Percentiles rank a stretch among this genome's conserved stretches.
Conservation (phyloP, 345 rosid species). For the Erysimum cheiranthoides region DNA sequence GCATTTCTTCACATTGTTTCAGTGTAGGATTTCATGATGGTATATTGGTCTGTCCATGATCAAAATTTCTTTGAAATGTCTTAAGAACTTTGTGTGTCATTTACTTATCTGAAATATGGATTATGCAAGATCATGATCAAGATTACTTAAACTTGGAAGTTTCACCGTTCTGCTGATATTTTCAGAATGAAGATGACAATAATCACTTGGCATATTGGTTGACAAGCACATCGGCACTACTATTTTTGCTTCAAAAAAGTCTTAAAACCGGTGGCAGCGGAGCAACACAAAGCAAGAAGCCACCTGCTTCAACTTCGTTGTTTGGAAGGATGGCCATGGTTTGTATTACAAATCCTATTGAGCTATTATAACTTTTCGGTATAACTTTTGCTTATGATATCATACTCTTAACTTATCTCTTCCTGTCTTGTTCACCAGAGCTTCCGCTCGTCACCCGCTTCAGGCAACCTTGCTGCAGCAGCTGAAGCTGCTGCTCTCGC, state of each 20-base stretch:
- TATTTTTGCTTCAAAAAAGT: slow-evolving; percentile 92
- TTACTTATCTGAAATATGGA: not conserved
- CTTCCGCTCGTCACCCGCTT: slow-evolving; percentile 90
- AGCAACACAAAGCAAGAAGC: slow-evolving; percentile 67
- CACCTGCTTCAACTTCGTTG: slow-evolving; percentile 79
- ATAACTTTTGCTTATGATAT: not conserved
- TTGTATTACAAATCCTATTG: slow-evolving; percentile 14
- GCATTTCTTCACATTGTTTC: slow-evolving; percentile 7
- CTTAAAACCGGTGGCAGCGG: slow-evolving; percentile 79
- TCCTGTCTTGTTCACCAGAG: slow-evolving; percentile 60
- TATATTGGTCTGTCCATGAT: not conserved
- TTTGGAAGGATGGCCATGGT: slow-evolving; percentile 98
- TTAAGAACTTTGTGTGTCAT: not conserved
- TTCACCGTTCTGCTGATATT: slow-evolving; percentile 19
- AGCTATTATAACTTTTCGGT: not conserved
- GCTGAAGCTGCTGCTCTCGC: slow-evolving; percentile 76
- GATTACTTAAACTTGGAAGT: slow-evolving; percentile 16
- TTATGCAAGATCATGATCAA: slow-evolving; percentile 16
- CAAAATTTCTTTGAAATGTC: not conserved
- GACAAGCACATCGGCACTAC: slow-evolving; percentile 80
- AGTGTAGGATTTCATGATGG: not conserved
- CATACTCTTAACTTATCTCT: slow-evolving; percentile 18
- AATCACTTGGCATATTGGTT: slow-evolving; percentile 98
- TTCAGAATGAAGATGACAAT: slow-evolving; percentile 92
- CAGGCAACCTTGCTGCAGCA: slow-evolving; percentile 72